Conservation (phyloP, 257 asterid species). For the Handroanthus guayacan region DNA sequence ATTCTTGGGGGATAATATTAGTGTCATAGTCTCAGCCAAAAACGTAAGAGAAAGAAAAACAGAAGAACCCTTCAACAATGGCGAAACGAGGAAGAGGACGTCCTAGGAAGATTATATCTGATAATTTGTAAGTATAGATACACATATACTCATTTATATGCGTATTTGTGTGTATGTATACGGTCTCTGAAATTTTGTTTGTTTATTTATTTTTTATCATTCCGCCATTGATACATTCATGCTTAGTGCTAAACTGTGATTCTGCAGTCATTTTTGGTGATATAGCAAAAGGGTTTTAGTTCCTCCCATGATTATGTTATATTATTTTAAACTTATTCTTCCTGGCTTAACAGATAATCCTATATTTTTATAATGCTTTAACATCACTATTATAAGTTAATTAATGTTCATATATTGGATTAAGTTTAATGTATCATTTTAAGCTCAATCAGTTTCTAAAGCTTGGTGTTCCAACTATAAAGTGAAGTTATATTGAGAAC, state of each 20-base stretch:
- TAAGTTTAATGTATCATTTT: background rate
- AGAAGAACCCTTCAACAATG: background rate
- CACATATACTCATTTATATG: background rate
- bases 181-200: too few species aligned
- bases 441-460: background rate
- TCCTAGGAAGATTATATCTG: slow-evolving; percentile 24
- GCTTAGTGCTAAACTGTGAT: background rate
- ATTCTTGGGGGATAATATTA: too few species aligned
- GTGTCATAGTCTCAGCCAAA: background rate
- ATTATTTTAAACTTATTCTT: background rate
- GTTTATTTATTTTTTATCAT: too few species aligned
- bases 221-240: background rate
- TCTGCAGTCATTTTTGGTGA: background rate
- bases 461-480: background rate
- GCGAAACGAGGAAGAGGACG: slow-evolving; percentile 47
- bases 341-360: background rate
- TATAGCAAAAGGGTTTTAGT: background rate
- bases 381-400: background rate
- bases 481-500: background rate
- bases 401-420: background rate
- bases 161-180: background rate
- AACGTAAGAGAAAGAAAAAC: too few species aligned
- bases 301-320: background rate
- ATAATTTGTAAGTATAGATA: slow-evolving; percentile 35
- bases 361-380: background rate